A percentile compares a stretch with the other conserved stretches of the same genome.
These are phyloP conservation scores for Hirschioporus abietinus DNA, from an alignment of 768 basidiomycete genomes.

Conservation along the genomic window DNA sequence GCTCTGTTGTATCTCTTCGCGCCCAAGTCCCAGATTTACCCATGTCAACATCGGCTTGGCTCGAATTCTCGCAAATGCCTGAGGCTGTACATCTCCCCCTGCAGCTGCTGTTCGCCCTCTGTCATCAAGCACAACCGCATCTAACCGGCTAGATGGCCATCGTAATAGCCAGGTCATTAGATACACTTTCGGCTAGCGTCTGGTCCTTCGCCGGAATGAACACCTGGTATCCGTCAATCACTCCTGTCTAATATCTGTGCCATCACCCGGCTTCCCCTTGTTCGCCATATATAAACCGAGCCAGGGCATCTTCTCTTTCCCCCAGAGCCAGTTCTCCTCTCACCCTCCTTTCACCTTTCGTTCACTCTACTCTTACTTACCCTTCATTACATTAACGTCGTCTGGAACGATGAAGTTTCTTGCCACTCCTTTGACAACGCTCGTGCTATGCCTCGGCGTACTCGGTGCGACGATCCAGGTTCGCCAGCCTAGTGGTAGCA, in stretches of 20 bases:
- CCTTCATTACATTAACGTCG: background rate
- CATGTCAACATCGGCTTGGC: background rate
- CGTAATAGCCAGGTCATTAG: background rate
- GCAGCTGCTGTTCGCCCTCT: background rate
- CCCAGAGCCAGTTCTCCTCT: conserved; percentile 1
- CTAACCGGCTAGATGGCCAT: background rate
- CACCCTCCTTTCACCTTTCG: background rate
- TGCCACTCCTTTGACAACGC: background rate
- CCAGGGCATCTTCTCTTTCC: background rate
- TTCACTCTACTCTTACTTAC: background rate
- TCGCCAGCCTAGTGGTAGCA: background rate
- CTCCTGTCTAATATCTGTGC: background rate
- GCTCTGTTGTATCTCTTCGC: background rate
- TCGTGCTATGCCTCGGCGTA: background rate
- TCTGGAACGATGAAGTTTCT: conserved; percentile 1
- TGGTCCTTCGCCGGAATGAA: background rate
- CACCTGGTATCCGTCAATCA: background rate
- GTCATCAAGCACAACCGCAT: background rate
- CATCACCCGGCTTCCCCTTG: background rate
- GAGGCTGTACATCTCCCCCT: background rate
- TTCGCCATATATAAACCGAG: background rate
- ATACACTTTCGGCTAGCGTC: background rate
- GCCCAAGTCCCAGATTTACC: background rate
- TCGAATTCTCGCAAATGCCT: background rate
- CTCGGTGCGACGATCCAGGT: background rate